Evolutionary conservation across 768 basidiomycete genomes (phyloP), one percentile per base, ranked within the genome.

Genomic region (Leccinum barrowsii): DNA sequence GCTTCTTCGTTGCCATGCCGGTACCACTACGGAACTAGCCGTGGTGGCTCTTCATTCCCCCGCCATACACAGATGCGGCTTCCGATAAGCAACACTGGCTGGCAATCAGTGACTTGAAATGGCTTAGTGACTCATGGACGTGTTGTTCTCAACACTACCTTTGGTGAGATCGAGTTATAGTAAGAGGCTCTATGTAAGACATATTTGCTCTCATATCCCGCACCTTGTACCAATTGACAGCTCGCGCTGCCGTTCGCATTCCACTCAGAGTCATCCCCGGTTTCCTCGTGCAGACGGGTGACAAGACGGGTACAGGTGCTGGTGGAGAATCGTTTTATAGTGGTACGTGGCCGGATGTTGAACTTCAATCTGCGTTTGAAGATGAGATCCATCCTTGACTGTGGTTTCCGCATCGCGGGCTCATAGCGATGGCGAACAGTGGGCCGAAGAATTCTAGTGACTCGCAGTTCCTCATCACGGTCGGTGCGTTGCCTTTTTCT

Each of bases 271-370:
- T 98, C 40, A 89, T 98, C 2, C 90, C 94, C 0, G 84, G 86
- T 17, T 97, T 98, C 72, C 83, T 98, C 48, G 90, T 97, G 1
- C 97, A 98, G 71, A 94, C 94, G 2, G 96, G 96, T 17, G 96
- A 98, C 70, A 86, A 80, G 63, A 94, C 94, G 0, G 93, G 94
- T 1, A 91, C 92, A 0, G 97, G 95, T 2, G 85, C 76, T 0
- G 94, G 94, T 7, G 95, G 97, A 62, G 96, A 98, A 70, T 80
- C 28, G 28, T 28, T 8, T 28, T 7, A 28, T 28, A 0, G 28
- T 28, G 7, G 28, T 28, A 60, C 60, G 76, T 70, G 32, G 22
- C 21, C 17, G 5, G 28, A 7, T 49, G 5, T 50, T 3, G 6
- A 28, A 26, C 19, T 44, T n/a, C 13, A 15, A 37, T 44, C 21